phyloP scores from a whole-genome alignment of 2,329 filamentous ascomycete species.

The Neonectria magnoliae region DNA sequence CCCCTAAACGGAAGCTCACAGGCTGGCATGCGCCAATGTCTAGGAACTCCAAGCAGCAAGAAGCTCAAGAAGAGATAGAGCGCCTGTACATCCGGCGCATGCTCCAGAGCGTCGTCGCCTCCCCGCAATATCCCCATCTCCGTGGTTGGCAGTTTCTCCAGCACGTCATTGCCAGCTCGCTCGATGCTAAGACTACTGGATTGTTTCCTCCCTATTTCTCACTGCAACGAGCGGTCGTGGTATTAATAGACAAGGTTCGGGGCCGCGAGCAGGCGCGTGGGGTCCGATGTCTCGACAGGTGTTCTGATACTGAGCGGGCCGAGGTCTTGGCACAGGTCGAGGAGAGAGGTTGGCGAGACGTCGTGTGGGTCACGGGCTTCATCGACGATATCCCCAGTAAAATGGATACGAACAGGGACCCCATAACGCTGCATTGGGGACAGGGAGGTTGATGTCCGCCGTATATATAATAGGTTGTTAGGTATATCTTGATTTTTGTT shows the following conservation, averaged over 20 bases:
- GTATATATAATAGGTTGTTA: neutral
- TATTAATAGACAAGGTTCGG: slow-evolving; percentile 3
- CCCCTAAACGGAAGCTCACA: slow-evolving; percentile 6
- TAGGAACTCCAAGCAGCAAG: neutral
- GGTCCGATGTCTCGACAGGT: slow-evolving; percentile 19
- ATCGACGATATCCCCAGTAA: slow-evolving; percentile 22
- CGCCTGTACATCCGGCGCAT: neutral
- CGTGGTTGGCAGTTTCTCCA: slow-evolving; percentile 12
- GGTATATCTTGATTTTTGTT: neutral
- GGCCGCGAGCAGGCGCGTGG: neutral
- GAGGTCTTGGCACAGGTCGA: slow-evolving; percentile 29
- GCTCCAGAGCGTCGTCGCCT: neutral
- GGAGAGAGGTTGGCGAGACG: slow-evolving; percentile 36
- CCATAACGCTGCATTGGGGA: slow-evolving; percentile 15
- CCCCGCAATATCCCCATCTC: neutral
- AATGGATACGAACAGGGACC: neutral
- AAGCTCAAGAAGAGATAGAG: neutral
- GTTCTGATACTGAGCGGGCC: slow-evolving; percentile 23
- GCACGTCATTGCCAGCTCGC: slow-evolving; percentile 3
- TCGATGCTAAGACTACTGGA: neutral
- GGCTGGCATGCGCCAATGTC: neutral
- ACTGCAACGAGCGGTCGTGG: slow-evolving; percentile 1
- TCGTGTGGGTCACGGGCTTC: slow-evolving; percentile 39
- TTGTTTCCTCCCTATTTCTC: neutral
- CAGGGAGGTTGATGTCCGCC: neutral